These are phyloP conservation scores for Puccinia hordei DNA, from an alignment of 1,284 basidiomycete species.

Conservation along the genomic window DNA sequence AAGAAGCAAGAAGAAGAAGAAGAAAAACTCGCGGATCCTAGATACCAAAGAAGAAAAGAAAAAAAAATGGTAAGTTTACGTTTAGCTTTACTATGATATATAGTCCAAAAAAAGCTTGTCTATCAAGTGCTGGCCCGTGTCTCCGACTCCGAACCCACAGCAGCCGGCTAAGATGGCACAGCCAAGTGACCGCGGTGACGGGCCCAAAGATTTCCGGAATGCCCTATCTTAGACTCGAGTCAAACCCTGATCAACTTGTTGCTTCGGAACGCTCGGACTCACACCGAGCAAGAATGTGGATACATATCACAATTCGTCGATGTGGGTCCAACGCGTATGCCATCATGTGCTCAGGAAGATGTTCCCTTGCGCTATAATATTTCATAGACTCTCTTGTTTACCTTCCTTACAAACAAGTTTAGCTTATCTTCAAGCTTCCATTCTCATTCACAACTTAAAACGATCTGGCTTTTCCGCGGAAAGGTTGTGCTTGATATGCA, in stretches of 20 bases:
- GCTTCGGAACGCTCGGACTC: neutral
- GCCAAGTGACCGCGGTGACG: neutral
- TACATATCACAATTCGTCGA: neutral
- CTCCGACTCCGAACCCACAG: conserved; percentile 2
- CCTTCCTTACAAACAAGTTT: neutral
- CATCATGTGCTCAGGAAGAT: too few species aligned
- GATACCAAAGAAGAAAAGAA: too few species aligned
- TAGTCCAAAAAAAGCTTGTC: conserved; percentile 12
- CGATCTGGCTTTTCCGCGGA: neutral
- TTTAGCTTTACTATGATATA: neutral
- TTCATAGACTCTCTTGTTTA: neutral
- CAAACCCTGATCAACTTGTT: neutral
- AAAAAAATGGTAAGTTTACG: conserved; percentile 11
- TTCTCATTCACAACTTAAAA: neutral
- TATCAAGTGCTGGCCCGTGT: too few species aligned
- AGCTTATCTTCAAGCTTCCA: neutral
- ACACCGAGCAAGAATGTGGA: neutral
- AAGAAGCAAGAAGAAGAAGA: too few species aligned
- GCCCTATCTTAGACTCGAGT: neutral
- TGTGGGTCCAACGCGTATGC: too few species aligned
- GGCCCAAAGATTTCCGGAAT: neutral
- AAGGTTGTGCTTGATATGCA: neutral
- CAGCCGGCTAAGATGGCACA: neutral
- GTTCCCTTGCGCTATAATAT: too few species aligned
- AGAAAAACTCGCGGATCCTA: neutral